phyloP scores from a whole-genome alignment of 2,329 filamentous ascomycete species.

The Rhexocercosporidium sp. region DNA sequence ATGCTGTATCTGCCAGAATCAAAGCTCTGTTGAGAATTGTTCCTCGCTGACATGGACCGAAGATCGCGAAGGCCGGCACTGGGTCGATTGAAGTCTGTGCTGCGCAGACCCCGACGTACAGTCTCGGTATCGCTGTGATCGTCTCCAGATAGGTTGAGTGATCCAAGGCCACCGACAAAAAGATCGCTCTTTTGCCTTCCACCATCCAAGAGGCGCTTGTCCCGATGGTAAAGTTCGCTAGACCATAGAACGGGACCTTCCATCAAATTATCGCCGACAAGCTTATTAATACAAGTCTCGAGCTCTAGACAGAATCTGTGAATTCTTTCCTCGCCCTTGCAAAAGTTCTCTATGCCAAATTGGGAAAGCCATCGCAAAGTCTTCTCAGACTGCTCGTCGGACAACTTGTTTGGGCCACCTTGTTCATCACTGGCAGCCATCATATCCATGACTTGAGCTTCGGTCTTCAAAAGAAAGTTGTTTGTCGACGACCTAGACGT shows the following conservation, averaged over 20 bases:
- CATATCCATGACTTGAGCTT: conserved; percentile 85
- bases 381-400: conserved; percentile 91
- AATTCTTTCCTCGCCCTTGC: conserved; percentile 91
- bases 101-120: conserved; percentile 43
- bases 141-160: conserved; percentile 53
- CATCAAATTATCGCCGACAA: conserved; percentile 82
- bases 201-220: conserved; percentile 62
- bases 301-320: conserved; percentile 93
- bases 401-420: conserved; percentile 91
- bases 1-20: conserved; percentile 70
- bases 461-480: conserved; percentile 76
- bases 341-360: conserved; percentile 88
- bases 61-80: conserved; percentile 61
- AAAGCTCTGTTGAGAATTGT: conserved; percentile 71
- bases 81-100: conserved; percentile 46
- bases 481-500: conserved; percentile 40
- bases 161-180: conserved; percentile 52
- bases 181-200: conserved; percentile 55
- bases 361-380: conserved; percentile 83
- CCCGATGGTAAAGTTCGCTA: conserved; percentile 83
- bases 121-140: conserved; percentile 41
- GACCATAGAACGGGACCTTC: conserved; percentile 92
- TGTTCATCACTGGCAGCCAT: conserved; percentile 83
- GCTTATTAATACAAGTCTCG: conserved; percentile 81
- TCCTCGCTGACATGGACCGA: conserved; percentile 62